phyloP scores from a whole-genome alignment of 2,329 filamentous ascomycete species.

The Phialocephala sp. region DNA sequence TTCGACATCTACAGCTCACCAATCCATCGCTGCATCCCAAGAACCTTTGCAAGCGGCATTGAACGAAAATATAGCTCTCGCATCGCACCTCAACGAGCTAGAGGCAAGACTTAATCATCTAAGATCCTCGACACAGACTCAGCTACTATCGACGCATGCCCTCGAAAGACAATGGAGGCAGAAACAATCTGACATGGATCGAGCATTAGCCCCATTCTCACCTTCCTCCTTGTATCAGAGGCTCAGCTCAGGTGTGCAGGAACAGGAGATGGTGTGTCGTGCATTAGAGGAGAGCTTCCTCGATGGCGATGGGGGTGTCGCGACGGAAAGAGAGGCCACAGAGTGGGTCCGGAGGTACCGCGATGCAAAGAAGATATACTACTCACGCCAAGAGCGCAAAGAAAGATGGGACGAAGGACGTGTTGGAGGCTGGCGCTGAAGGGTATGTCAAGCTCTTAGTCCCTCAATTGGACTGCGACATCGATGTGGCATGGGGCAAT shows the following conservation, averaged over 20 bases:
- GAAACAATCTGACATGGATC: constrained; percentile 89
- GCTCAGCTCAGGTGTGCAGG: constrained; percentile 74
- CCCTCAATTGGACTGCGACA: neutral
- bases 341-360: constrained; percentile 86
- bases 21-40: constrained; percentile 71
- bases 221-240: constrained; percentile 86
- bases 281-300: constrained; percentile 94
- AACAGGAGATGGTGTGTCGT: constrained; percentile 81
- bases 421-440: constrained; percentile 84
- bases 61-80: constrained; percentile 73
- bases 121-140: constrained; percentile 76
- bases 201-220: constrained; percentile 81
- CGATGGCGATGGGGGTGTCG: constrained; percentile 53
- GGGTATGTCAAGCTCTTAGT: neutral
- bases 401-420: constrained; percentile 95
- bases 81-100: constrained; percentile 64
- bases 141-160: constrained; percentile 81
- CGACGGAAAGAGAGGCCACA: constrained; percentile 78
- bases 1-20: constrained; percentile 70
- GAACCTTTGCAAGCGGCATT: constrained; percentile 69
- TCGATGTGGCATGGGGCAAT: no score
- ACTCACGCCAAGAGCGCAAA: constrained; percentile 83
- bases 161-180: constrained; percentile 91
- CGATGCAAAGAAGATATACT: constrained; percentile 79
- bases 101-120: constrained; percentile 63